Percentiles rank a stretch among this genome's conserved stretches.
These are phyloP conservation scores for Collybia sordida DNA, from an alignment of 768 basidiomycete genomes.

Conservation along the genomic window DNA sequence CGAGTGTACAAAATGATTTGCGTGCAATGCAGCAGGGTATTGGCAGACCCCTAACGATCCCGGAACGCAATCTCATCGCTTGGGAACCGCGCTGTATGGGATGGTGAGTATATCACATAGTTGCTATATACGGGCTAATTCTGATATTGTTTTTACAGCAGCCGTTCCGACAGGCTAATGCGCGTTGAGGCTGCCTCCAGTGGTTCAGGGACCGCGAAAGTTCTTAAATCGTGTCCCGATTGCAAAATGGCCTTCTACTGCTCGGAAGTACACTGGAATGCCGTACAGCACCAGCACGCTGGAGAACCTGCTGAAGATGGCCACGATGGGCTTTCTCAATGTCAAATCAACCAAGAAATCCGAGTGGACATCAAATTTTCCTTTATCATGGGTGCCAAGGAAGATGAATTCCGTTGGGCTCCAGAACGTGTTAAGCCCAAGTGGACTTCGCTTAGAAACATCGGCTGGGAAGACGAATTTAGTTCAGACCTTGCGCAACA, in stretches of 20 bases:
- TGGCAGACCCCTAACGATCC: constrained; percentile 13
- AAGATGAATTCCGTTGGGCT: neutral
- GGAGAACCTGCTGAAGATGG: constrained; percentile 18
- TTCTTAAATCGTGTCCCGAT: constrained; percentile 20
- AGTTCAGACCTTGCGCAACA: neutral
- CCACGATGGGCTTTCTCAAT: constrained; percentile 24
- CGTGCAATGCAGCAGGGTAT: constrained; percentile 8
- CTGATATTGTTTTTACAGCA: constrained; percentile 10
- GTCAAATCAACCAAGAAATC: constrained; percentile 24
- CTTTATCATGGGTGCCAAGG: constrained; percentile 13
- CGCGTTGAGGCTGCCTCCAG: constrained; percentile 18
- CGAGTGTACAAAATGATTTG: constrained; percentile 10
- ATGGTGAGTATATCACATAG: constrained; percentile 18
- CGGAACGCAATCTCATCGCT: constrained; percentile 24
- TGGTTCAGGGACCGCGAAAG: neutral
- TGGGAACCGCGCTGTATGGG: constrained; percentile 29
- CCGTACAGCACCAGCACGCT: constrained; percentile 16
- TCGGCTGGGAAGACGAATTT: neutral
- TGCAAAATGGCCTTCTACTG: constrained; percentile 29
- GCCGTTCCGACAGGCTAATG: constrained; percentile 23
- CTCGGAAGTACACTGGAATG: constrained; percentile 22
- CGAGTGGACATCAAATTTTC: constrained; percentile 19
- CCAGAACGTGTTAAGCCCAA: neutral
- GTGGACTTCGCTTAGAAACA: neutral
- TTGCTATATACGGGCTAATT: neutral